Conservation (phyloP, 1,284 basidiomycete genomes). For the Trichosporon faecale region DNA sequence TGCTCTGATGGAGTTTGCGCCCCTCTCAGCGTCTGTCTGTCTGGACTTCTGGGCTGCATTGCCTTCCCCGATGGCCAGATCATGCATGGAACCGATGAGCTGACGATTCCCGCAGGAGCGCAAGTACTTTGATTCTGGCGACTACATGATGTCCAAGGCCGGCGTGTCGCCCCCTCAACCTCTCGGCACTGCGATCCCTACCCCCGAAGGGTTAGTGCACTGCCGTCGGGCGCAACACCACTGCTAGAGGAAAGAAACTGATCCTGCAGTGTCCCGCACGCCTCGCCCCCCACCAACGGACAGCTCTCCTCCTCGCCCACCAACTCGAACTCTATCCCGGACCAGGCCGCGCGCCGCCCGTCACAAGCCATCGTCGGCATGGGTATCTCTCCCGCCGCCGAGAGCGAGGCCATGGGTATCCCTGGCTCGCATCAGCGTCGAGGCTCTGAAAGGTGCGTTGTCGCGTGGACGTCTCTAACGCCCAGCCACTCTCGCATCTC, state of each 20-base stretch:
- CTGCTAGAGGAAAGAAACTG: not conserved
- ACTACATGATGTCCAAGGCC: slow-evolving; percentile 93
- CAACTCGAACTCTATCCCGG: slow-evolving; percentile 18
- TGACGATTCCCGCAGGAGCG: slow-evolving; percentile 64
- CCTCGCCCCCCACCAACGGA: slow-evolving; percentile 43
- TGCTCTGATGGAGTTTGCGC: not conserved
- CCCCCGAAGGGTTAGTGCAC: slow-evolving; percentile 82
- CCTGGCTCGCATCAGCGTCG: slow-evolving; percentile 38
- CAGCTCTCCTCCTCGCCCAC: slow-evolving; percentile 48
- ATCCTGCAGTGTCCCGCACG: slow-evolving; percentile 47
- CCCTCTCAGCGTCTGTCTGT: not conserved
- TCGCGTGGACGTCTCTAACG: too few species aligned
- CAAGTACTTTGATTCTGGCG: slow-evolving; percentile 97
- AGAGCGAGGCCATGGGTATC: slow-evolving; percentile 41
- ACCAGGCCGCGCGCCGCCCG: slow-evolving; percentile 19
- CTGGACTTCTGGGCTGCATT: not conserved
- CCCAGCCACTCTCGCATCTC: slow-evolving; percentile 40
- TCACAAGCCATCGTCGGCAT: slow-evolving; percentile 37
- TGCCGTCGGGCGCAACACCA: not conserved
- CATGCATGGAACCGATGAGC: not conserved
- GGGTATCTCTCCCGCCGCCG: slow-evolving; percentile 42
- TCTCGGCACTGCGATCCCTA: slow-evolving; percentile 90
- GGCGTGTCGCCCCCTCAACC: slow-evolving; percentile 79
- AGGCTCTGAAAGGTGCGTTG: slow-evolving; percentile 41
- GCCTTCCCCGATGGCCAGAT: not conserved